phyloP scores from a whole-genome alignment of 176 grass and related monocot species.

The Tuctoria greenei region DNA sequence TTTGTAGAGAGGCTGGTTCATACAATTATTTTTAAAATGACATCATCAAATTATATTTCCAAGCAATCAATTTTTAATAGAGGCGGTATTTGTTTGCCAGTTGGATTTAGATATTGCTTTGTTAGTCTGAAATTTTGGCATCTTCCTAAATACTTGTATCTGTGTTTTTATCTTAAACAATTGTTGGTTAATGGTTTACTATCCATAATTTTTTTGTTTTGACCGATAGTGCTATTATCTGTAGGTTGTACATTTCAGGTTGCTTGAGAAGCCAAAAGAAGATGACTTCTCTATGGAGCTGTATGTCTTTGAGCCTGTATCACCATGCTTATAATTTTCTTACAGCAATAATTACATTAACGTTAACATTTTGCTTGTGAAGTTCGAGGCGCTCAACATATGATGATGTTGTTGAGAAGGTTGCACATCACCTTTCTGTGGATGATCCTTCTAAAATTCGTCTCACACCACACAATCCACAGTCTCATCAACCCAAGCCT shows the following conservation, averaged over 20 bases:
- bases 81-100: no score
- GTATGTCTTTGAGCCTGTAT: slow-evolving; percentile 45
- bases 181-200: not conserved
- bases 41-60: not conserved
- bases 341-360: slow-evolving; percentile 2
- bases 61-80: no score
- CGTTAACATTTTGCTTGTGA: slow-evolving; percentile 27
- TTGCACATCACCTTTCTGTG: slow-evolving; percentile 62
- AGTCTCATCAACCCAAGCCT: slow-evolving; percentile 61
- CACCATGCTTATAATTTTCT: not conserved
- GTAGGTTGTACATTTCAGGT: slow-evolving; percentile 68
- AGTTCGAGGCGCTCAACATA: slow-evolving; percentile 72
- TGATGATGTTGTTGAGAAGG: slow-evolving; percentile 82
- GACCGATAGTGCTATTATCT: not conserved
- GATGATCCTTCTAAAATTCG: slow-evolving; percentile 80
- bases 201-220: not conserved
- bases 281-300: slow-evolving; percentile 67
- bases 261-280: slow-evolving; percentile 68
- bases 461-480: slow-evolving; percentile 61
- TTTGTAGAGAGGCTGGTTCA: no score
- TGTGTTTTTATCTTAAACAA: no score
- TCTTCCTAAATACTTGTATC: not conserved
- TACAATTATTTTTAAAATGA: no score
- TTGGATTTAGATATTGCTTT: no score
- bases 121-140: not conserved